Evolutionary conservation across 2,329 filamentous ascomycete species (phyloP).

Genomic region (Trichoderma sp.): DNA sequence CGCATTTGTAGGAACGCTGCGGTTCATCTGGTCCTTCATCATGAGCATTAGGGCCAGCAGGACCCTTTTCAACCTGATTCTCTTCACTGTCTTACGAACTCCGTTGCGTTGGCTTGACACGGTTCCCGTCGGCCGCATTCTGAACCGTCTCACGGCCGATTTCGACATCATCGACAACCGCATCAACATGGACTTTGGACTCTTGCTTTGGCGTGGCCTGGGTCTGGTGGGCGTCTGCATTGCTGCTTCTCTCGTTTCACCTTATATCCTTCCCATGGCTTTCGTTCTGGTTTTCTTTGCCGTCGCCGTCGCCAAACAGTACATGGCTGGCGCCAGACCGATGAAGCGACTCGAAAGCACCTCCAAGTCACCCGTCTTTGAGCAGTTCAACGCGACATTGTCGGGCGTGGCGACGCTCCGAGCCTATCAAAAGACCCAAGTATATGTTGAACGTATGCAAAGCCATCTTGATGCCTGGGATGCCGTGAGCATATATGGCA

Average conservation of each 20-base stretch:
- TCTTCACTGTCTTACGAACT: constrained; percentile 67
- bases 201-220: constrained; percentile 62
- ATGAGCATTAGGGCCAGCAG: constrained; percentile 71
- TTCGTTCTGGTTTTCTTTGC: constrained; percentile 59
- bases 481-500: constrained; percentile 66
- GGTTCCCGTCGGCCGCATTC: constrained; percentile 72
- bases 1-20: constrained; percentile 61
- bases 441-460: constrained; percentile 72
- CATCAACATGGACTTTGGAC: constrained; percentile 64
- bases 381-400: constrained; percentile 74
- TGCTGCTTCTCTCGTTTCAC: constrained; percentile 69
- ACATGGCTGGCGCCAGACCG: constrained; percentile 71
- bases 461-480: constrained; percentile 68
- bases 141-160: constrained; percentile 78
- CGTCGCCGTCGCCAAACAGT: constrained; percentile 60
- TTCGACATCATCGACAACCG: constrained; percentile 73
- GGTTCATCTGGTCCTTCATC: constrained; percentile 64
- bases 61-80: constrained; percentile 66
- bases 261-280: constrained; percentile 65
- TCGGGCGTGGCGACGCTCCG: constrained; percentile 75
- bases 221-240: constrained; percentile 66
- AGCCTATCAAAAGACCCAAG: constrained; percentile 68
- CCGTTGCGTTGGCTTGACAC: constrained; percentile 81
- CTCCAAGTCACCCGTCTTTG: constrained; percentile 77
- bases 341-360: constrained; percentile 77